Conservation (phyloP, 139 green algal species). For the Nannochloris sp. region DNA sequence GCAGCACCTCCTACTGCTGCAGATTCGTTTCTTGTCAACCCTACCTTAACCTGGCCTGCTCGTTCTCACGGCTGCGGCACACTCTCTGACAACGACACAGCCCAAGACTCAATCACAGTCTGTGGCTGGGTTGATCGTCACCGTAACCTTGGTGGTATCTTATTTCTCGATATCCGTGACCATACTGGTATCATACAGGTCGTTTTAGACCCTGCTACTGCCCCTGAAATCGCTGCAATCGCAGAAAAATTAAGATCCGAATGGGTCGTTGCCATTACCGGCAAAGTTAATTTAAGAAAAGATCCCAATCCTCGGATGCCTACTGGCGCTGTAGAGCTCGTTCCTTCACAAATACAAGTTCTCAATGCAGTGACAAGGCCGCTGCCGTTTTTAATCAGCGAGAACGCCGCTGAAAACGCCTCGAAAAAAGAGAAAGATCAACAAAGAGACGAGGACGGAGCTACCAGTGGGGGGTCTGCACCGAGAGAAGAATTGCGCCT, state of each 20-base stretch:
- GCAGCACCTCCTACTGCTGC: too few relatives aligned
- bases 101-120: constrained; percentile 47
- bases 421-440: too few relatives aligned
- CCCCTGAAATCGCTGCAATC: constrained; percentile 39
- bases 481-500: constrained; percentile 82
- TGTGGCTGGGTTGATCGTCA: constrained; percentile 95
- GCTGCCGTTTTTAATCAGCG: constrained; percentile 82
- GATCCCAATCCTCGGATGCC: constrained; percentile 80
- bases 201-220: constrained; percentile 17
- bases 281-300: constrained; percentile 59
- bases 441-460: constrained; percentile 49
- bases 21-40: too few relatives aligned
- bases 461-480: constrained; percentile 28
- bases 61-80: constrained; percentile 35
- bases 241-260: constrained; percentile 68
- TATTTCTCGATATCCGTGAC: constrained; percentile 93
- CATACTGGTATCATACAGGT: constrained; percentile 90
- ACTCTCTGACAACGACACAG: constrained; percentile 42
- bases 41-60: constrained; percentile 28
- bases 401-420: too few relatives aligned
- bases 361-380: constrained; percentile 73
- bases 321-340: constrained; percentile 77
- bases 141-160: constrained; percentile 84
- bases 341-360: constrained; percentile 34
- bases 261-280: constrained; percentile 79